Conservation (phyloP, 129 eudicot genomes). For the Glebionis coronaria region DNA sequence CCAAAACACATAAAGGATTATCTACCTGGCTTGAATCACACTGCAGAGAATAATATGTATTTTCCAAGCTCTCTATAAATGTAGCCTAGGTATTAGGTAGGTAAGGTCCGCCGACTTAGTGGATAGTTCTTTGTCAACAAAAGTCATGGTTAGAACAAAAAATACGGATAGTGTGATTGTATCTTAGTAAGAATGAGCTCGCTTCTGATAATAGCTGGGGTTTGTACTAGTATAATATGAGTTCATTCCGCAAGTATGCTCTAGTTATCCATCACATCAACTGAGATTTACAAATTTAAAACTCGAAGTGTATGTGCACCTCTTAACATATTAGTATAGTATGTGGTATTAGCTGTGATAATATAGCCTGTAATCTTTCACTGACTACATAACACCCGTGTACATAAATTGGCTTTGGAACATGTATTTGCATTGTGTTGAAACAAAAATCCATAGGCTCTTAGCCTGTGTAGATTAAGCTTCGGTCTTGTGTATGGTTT, state of each 20-base stretch:
- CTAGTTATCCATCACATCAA: no score
- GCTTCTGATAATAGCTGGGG: neutral
- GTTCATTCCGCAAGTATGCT: neutral
- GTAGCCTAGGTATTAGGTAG: neutral
- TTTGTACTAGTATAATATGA: neutral
- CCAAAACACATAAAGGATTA: slow-evolving; percentile 1
- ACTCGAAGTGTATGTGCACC: no score
- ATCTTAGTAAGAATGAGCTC: neutral
- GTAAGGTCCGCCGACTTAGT: slow-evolving; percentile 7
- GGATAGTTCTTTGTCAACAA: slow-evolving; percentile 10
- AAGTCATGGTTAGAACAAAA: slow-evolving; percentile 7
- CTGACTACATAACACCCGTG: no score
- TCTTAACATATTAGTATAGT: no score
- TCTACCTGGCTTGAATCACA: slow-evolving; percentile 12
- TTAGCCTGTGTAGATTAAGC: no score
- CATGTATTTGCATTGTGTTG: no score
- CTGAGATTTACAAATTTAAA: no score
- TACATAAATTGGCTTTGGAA: no score
- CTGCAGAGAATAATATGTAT: slow-evolving; percentile 3
- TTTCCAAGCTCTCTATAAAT: slow-evolving; percentile 6
- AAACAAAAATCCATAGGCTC: no score
- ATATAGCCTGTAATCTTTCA: no score
- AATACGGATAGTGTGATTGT: slow-evolving; percentile 1
- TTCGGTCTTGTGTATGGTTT: no score
- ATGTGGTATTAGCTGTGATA: no score